Percentiles rank a stretch among this genome's conserved stretches.
These are phyloP conservation scores for Nemophila menziesii DNA, from an alignment of 257 asterid genomes.

Conservation along the genomic window DNA sequence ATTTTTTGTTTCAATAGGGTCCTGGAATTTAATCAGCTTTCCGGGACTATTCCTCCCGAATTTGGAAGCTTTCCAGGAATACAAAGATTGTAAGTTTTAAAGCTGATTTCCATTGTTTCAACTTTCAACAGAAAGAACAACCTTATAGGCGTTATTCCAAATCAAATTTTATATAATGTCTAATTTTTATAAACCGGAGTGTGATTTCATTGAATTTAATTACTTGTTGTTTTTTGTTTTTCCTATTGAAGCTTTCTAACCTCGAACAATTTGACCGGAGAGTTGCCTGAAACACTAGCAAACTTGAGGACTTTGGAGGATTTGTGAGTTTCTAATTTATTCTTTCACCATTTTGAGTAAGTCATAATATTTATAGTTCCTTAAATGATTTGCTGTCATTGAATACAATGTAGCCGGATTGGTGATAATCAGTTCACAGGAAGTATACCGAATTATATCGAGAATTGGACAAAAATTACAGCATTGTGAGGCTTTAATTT, in stretches of 20 bases:
- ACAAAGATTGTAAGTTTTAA: slow-evolving; percentile 39
- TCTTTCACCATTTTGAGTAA: background rate
- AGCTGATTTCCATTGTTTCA: too few relatives aligned
- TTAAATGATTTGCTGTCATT: background rate
- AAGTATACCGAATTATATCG: slow-evolving; percentile 43
- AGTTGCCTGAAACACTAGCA: slow-evolving; percentile 37
- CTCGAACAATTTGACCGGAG: slow-evolving; percentile 61
- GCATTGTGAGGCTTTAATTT: slow-evolving; percentile 31
- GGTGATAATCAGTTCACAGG: slow-evolving; percentile 51
- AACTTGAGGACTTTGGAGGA: slow-evolving; percentile 41
- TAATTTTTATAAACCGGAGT: background rate
- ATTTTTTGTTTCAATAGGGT: slow-evolving; percentile 16
- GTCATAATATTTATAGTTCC: background rate
- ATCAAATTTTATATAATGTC: too few relatives aligned
- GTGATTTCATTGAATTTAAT: background rate
- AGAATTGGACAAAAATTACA: slow-evolving; percentile 35
- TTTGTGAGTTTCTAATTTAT: slow-evolving; percentile 30
- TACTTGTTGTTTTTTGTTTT: background rate
- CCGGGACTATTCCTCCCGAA: slow-evolving; percentile 64
- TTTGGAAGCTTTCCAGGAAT: slow-evolving; percentile 38
- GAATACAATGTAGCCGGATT: slow-evolving; percentile 36
- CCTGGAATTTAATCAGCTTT: slow-evolving; percentile 50
- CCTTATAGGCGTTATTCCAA: too few relatives aligned
- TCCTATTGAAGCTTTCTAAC: slow-evolving; percentile 26
- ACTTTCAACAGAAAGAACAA: too few relatives aligned